Evolutionary conservation across 2,329 filamentous ascomycete species (phyloP).

Genomic region (Aureobasidium vineae): DNA sequence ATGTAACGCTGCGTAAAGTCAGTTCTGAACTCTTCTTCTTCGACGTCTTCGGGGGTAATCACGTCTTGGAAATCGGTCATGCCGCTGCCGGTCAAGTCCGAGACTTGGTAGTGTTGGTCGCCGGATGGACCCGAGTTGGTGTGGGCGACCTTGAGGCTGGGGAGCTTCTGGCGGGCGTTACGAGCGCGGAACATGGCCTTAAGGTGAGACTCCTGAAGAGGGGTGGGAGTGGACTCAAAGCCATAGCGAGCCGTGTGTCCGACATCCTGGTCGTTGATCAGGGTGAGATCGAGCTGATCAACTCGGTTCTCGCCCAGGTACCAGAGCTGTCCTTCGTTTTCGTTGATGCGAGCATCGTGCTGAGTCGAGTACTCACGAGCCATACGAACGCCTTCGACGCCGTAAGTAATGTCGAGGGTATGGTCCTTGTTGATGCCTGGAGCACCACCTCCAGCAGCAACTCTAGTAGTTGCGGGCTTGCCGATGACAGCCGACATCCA

Average conservation of each 20-base stretch:
- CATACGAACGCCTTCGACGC: constrained; percentile 48
- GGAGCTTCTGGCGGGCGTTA: neutral
- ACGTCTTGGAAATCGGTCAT: neutral
- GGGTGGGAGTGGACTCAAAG: constrained; percentile 49
- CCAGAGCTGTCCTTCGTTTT: constrained; percentile 47
- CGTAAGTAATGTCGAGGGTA: constrained; percentile 33
- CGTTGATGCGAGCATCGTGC: constrained; percentile 46
- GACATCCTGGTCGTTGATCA: constrained; percentile 55
- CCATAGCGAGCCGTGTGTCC: constrained; percentile 44
- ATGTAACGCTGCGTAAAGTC: neutral
- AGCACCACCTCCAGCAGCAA: neutral
- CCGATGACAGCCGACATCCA: neutral
- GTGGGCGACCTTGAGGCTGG: neutral
- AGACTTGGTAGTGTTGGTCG: neutral
- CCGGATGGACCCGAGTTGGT: neutral
- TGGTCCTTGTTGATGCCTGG: neutral
- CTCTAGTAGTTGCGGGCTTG: neutral
- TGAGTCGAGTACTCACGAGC: constrained; percentile 49
- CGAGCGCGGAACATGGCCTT: constrained; percentile 23
- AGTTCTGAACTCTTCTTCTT: constrained; percentile 1
- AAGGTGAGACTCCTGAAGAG: constrained; percentile 42
- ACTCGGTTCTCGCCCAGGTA: constrained; percentile 58
- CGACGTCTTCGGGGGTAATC: neutral
- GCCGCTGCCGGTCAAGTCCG: neutral
- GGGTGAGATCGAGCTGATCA: constrained; percentile 56